Conservation (phyloP, 1,139 yeast genomes). For the Hansenula lynferdii region DNA sequence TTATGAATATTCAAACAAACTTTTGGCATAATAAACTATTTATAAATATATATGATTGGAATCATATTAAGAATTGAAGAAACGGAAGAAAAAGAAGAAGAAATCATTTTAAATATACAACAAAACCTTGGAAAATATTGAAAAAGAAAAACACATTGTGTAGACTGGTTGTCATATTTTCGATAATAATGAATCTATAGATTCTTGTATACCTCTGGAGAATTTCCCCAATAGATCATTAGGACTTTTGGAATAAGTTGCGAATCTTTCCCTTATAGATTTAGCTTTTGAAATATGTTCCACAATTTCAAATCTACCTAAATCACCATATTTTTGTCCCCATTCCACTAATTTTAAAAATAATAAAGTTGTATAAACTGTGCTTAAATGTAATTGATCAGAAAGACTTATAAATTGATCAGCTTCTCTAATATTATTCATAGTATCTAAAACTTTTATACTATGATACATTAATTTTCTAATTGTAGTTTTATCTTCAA, state of each 20-base stretch:
- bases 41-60: no score
- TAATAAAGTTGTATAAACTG: constrained; percentile 34
- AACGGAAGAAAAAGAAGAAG: not conserved
- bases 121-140: constrained; percentile 1
- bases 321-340: constrained; percentile 8
- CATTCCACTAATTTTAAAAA: constrained; percentile 11
- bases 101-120: not conserved
- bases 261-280: constrained; percentile 1
- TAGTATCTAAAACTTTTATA: constrained; percentile 29
- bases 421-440: constrained; percentile 32
- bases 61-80: no score
- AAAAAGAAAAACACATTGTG: not conserved
- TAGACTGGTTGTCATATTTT: not conserved
- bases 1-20: no score
- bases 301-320: constrained; percentile 4
- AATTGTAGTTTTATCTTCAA: constrained; percentile 16
- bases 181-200: not conserved
- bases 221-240: not conserved
- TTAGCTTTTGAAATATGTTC: constrained; percentile 6
- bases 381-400: constrained; percentile 42
- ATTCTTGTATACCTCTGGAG: not conserved
- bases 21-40: no score
- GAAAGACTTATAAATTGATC: constrained; percentile 37
- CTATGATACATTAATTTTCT: constrained; percentile 26
- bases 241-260: not conserved